Percentiles rank a stretch among this genome's conserved stretches.
Conservation (phyloP, 2,329 filamentous ascomycete genomes). For the Colletotrichum simmondsii region DNA sequence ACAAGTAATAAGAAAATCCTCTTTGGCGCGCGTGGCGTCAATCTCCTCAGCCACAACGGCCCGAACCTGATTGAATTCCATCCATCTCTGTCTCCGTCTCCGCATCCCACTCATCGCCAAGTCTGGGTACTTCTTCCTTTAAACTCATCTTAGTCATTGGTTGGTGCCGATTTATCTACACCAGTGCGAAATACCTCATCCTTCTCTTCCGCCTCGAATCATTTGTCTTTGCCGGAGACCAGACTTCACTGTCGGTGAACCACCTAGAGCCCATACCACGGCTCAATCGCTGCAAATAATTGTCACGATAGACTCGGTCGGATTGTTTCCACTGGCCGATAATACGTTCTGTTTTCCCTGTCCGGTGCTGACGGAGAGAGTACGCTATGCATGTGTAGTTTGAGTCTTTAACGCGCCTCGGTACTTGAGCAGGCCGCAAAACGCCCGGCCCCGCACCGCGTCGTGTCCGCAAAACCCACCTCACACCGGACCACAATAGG, state of each 20-base stretch:
- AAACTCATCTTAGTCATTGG: neutral
- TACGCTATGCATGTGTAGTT: neutral
- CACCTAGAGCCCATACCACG: neutral
- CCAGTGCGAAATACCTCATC: neutral
- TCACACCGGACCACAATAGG: neutral
- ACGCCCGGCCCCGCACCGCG: constrained; percentile 5
- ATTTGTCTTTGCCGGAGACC: neutral
- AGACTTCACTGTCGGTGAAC: neutral
- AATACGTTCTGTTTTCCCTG: neutral
- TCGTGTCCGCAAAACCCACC: neutral
- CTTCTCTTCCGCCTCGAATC: neutral
- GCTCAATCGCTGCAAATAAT: neutral
- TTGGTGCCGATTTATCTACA: neutral
- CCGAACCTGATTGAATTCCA: neutral
- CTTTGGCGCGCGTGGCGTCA: neutral
- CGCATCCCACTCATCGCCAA: neutral
- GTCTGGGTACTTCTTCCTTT: neutral
- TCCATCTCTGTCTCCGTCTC: neutral
- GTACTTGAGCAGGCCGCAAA: neutral
- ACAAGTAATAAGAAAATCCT: neutral
- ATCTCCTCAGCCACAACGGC: neutral
- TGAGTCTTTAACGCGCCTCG: neutral
- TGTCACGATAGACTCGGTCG: neutral
- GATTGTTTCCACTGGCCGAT: neutral
- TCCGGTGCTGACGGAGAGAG: neutral